phyloP scores from a whole-genome alignment of 768 basidiomycete genomes.

The Agrocybe praecox region DNA sequence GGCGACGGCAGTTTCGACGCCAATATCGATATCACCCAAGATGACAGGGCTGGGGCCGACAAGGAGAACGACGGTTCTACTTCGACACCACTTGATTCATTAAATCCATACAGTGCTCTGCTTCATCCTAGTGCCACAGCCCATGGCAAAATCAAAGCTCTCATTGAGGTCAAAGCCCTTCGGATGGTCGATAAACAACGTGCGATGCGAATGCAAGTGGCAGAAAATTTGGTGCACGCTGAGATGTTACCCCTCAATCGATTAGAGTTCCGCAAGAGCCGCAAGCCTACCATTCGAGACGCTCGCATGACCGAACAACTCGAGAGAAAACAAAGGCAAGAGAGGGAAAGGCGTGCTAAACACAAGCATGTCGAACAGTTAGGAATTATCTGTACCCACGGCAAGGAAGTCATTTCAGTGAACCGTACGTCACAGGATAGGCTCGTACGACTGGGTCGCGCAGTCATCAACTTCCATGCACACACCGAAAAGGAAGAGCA shows the following conservation, averaged over 20 bases:
- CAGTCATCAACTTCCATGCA: conserved; percentile 82
- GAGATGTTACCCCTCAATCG: conserved; percentile 90
- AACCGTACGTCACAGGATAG: conserved; percentile 68
- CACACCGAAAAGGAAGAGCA: conserved; percentile 98
- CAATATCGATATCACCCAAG: conserved; percentile 38
- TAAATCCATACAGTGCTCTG: conserved; percentile 34
- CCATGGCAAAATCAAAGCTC: conserved; percentile 83
- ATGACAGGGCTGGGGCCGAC: conserved; percentile 39
- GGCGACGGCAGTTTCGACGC: conserved; percentile 72
- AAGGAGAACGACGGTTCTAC: conserved; percentile 38
- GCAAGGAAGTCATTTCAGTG: conserved; percentile 68
- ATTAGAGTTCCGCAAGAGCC: conserved; percentile 83
- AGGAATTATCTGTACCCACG: conserved; percentile 82
- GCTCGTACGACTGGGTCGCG: conserved; percentile 73
- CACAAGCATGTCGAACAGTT: conserved; percentile 97
- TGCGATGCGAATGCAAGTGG: conserved; percentile 80
- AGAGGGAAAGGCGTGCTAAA: conserved; percentile 93
- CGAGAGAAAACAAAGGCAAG: conserved; percentile 89
- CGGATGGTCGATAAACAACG: conserved; percentile 91
- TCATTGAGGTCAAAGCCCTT: conserved; percentile 93
- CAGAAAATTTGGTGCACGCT: conserved; percentile 86
- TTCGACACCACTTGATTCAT: conserved; percentile 27
- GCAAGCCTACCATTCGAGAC: conserved; percentile 87
- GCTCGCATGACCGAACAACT: conserved; percentile 87
- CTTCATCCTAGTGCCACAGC: conserved; percentile 63